Percentiles rank a stretch among this genome's conserved stretches.
These are phyloP conservation scores for Apiospora saccharicola DNA, from an alignment of 2,329 filamentous ascomycete species.

Conservation along the genomic window DNA sequence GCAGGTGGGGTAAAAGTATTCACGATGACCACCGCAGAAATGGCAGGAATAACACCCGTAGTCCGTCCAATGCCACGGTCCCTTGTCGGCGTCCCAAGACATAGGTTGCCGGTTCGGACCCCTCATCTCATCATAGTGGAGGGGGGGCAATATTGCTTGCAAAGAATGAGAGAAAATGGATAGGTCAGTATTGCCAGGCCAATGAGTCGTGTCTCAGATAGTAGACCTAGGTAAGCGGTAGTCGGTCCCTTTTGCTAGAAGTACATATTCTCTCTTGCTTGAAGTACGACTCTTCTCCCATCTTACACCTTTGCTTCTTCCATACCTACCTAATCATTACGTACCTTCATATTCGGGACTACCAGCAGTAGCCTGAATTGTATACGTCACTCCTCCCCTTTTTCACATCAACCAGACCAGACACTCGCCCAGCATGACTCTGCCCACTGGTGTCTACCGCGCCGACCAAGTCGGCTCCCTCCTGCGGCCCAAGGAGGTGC, in stretches of 20 bases:
- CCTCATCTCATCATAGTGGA: not conserved
- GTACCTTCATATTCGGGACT: not conserved
- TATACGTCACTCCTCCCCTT: not conserved
- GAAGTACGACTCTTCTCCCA: not conserved
- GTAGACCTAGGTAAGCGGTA: not conserved
- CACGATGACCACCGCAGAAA: slow-evolving; percentile 19
- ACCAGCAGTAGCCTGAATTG: slow-evolving; percentile 17
- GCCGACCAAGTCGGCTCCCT: slow-evolving; percentile 66
- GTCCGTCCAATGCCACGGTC: not conserved
- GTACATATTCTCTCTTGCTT: not conserved
- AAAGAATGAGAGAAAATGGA: not conserved
- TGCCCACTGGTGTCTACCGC: slow-evolving; percentile 52
- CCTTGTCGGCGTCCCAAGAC: not conserved
- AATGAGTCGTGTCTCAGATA: not conserved
- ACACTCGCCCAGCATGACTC: slow-evolving; percentile 42
- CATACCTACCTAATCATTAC: slow-evolving; percentile 8
- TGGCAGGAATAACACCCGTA: too few species aligned
- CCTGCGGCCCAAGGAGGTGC: slow-evolving; percentile 57
- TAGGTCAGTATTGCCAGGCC: not conserved
- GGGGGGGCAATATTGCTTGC: not conserved
- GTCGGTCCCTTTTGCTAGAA: not conserved
- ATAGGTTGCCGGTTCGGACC: not conserved
- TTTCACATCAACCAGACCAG: not conserved
- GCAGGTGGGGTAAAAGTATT: slow-evolving; percentile 21
- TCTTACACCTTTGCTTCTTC: not conserved